Base-by-base conservation (phyloP, 495 filamentous ascomycete genomes). In the Cudoniella acicularis region DNA sequence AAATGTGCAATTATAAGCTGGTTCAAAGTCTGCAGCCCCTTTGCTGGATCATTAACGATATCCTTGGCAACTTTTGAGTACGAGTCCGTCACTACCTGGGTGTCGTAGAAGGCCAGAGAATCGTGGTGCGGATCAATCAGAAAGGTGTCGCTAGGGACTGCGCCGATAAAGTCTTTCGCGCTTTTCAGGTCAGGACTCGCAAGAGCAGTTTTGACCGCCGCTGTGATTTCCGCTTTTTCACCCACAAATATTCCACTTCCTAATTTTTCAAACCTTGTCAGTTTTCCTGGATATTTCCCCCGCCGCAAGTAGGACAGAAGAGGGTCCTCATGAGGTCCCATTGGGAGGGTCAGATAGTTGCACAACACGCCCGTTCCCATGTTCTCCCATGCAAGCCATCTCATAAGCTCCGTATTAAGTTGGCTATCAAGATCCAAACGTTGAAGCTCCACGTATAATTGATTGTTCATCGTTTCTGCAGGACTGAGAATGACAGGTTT, bases 301-400 rank as follows among this genome's bases (percentile, higher is more conserved):
- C 85, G 78, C 47, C 93, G 85, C 25, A 97, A 76, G 55, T 83
- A 86, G 0, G 79, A 72, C 42, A 98, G 74, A 8, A 91, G 73
- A 2, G 80, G 65, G 61, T 96, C 91, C 60, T 94, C 83, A 61
- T 84, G 82, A 54, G 83, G 67, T 1, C 82, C 92, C 92, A 97
- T 97, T 16, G 94, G 94, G 52, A 96, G 82, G 25, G 90, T 82
- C 8, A 84, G 76, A 74, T 88, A 88, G 67, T 94, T 85, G 20
- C 87, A 83, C 10, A 98, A 79, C 17, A 96, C 71, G 3, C 94
- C 94, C 25, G 85, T 84, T n/a, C 88, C 86, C 89, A 96, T 95
- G 55, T 88, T 84, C 18, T 89, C 91, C 92, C 92, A 98, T 2
- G 94, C 94, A 55, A 96, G 73, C 92, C 91, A 97, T 55, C 88